Conservation (phyloP, 108 stramenopile genomes). For the Fistulifera pelliculosa region DNA sequence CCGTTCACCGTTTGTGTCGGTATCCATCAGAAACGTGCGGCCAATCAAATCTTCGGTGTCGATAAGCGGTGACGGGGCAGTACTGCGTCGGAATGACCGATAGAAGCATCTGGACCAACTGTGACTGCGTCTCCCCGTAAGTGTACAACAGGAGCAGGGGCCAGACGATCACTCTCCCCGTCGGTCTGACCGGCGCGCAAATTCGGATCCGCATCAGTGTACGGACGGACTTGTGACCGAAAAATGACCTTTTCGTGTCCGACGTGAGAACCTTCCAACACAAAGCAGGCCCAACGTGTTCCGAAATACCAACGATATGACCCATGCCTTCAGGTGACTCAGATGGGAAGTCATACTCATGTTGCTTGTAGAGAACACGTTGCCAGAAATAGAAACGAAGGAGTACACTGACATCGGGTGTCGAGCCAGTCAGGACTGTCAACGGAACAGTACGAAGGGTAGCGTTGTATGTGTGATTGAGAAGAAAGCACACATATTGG, state of each 20-base stretch:
- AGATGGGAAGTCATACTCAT: background rate
- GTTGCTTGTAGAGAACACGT: constrained; percentile 5
- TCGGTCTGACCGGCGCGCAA: background rate
- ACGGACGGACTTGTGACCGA: constrained; percentile 11
- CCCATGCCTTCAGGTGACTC: constrained; percentile 10
- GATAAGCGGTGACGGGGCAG: too few relatives aligned
- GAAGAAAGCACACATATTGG: constrained; percentile 3
- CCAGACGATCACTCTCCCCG: too few relatives aligned
- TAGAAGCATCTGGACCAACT: too few relatives aligned
- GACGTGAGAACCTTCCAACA: constrained; percentile 10
- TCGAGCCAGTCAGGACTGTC: constrained; percentile 1
- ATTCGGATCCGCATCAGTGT: background rate
- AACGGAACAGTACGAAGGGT: constrained; percentile 10
- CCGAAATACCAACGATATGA: constrained; percentile 17
- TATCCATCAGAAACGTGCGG: constrained; percentile 2
- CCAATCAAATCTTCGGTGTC: constrained; percentile 4
- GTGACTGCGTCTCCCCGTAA: too few relatives aligned
- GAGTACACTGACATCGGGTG: constrained; percentile 16
- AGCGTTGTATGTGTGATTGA: constrained; percentile 14
- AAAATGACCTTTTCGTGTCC: constrained; percentile 4
- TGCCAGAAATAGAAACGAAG: constrained; percentile 14
- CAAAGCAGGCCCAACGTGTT: constrained; percentile 21
- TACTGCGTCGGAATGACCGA: too few relatives aligned
- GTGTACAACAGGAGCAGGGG: too few relatives aligned
- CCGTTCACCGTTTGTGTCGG: background rate